These are phyloP conservation scores for Macadamia tetraphylla DNA, from an alignment of 164 flowering plant species.

Conservation along the genomic window DNA sequence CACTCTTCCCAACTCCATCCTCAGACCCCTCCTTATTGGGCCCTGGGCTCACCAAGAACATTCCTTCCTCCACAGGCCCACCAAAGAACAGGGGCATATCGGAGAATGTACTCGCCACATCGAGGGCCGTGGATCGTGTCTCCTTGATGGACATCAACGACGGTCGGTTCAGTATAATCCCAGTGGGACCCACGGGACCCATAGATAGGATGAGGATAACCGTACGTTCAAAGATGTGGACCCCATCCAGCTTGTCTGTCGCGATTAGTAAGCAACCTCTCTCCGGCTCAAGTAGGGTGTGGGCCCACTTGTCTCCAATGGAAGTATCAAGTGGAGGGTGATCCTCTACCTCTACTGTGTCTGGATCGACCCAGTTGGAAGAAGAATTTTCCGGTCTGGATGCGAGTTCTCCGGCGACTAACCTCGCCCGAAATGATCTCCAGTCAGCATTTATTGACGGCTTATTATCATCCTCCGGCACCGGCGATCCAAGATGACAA, in stretches of 20 bases:
- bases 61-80: constrained; percentile 71
- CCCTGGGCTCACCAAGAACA: constrained; percentile 47
- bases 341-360: constrained; percentile 17
- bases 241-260: constrained; percentile 89
- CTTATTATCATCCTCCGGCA: constrained; percentile 29
- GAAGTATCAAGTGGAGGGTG: constrained; percentile 15
- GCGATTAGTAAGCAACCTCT: constrained; percentile 84
- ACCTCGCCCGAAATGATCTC: constrained; percentile 78
- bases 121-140: constrained; percentile 45
- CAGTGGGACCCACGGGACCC: constrained; percentile 74
- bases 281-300: constrained; percentile 72
- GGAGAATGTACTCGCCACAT: constrained; percentile 49
- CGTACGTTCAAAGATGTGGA: constrained; percentile 81
- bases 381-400: constrained; percentile 20
- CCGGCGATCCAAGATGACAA: constrained; percentile 34
- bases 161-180: constrained; percentile 88
- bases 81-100: constrained; percentile 74
- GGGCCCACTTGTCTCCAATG: constrained; percentile 67
- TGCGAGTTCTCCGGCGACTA: constrained; percentile 48
- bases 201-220: constrained; percentile 65
- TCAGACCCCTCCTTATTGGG: constrained; percentile 14
- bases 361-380: constrained; percentile 27
- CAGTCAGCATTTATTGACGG: constrained; percentile 44
- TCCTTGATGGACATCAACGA: constrained; percentile 95
- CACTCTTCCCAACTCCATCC: constrained; percentile 43